Conservation (phyloP, 331 rosid genomes). For the Phaseolus coccineus region DNA sequence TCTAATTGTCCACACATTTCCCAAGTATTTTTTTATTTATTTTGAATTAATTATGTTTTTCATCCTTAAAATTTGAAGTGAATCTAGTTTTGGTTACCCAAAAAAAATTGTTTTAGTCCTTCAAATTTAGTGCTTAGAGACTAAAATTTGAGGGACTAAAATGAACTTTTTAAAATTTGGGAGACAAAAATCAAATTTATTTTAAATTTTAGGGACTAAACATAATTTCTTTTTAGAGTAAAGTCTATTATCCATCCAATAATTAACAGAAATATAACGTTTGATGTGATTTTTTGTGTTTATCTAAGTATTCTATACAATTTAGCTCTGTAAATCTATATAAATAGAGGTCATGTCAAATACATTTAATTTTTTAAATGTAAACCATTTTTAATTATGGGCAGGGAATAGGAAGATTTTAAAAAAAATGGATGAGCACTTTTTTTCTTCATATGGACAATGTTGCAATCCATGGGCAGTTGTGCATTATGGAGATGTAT, state of each 20-base stretch:
- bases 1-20: not conserved
- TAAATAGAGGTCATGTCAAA: not conserved
- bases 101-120: too few species aligned
- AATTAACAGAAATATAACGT: not conserved
- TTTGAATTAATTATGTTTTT: too few species aligned
- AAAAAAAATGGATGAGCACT: not conserved
- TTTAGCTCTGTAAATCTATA: too few species aligned
- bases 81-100: too few species aligned
- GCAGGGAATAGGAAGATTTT: not conserved
- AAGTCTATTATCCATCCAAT: not conserved
- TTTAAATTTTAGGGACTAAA: too few species aligned
- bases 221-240: not conserved
- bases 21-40: not conserved
- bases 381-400: not conserved
- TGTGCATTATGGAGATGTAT: not conserved
- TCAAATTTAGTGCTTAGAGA: too few species aligned
- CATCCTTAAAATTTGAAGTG: too few species aligned
- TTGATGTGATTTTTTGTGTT: not conserved
- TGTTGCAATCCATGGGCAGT: not conserved
- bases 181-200: too few species aligned
- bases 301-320: not conserved
- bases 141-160: too few species aligned
- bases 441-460: not conserved
- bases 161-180: too few species aligned
- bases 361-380: not conserved